Percentiles rank a stretch among this genome's conserved stretches.
phyloP scores from a whole-genome alignment of 768 basidiomycete genomes.

The Podaxis rugospora region DNA sequence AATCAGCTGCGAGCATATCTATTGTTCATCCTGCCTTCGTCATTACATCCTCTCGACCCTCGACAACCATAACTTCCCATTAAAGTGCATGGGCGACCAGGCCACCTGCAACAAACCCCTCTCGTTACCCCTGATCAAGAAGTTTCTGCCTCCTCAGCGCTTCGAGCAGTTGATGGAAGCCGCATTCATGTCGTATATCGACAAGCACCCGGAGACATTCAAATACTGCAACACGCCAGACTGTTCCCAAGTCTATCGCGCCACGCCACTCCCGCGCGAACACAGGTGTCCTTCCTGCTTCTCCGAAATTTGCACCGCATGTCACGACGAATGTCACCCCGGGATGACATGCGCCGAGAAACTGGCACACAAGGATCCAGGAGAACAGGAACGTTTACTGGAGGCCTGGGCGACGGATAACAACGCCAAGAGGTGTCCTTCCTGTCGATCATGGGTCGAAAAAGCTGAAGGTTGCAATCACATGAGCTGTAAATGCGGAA shows the following conservation, averaged over 20 bases:
- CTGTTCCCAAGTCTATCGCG: slow-evolving; percentile 62
- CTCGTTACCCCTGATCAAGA: slow-evolving; percentile 46
- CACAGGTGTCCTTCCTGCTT: slow-evolving; percentile 53
- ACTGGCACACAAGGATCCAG: slow-evolving; percentile 27
- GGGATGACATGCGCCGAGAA: slow-evolving; percentile 47
- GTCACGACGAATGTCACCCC: slow-evolving; percentile 46
- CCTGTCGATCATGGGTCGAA: slow-evolving; percentile 40
- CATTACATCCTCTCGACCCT: slow-evolving; percentile 41
- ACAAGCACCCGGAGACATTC: slow-evolving; percentile 50
- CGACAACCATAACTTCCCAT: slow-evolving; percentile 47
- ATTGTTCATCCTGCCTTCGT: slow-evolving; percentile 44
- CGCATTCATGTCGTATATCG: slow-evolving; percentile 51
- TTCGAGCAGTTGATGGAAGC: slow-evolving; percentile 52
- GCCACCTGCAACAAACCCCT: slow-evolving; percentile 51
- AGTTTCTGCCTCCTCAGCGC: slow-evolving; percentile 42
- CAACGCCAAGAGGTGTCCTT: slow-evolving; percentile 43
- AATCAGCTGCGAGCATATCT: slow-evolving; percentile 45
- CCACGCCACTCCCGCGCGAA: slow-evolving; percentile 17
- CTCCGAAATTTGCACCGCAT: slow-evolving; percentile 40
- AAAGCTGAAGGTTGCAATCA: slow-evolving; percentile 55
- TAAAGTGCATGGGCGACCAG: slow-evolving; percentile 60
- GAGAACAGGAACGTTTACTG: slow-evolving; percentile 37
- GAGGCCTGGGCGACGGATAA: slow-evolving; percentile 32
- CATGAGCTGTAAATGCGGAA: slow-evolving; percentile 45
- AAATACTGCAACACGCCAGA: slow-evolving; percentile 71